phyloP scores from a whole-genome alignment of 352 stramenopile species.

The Globisporangium heterothallicum region DNA sequence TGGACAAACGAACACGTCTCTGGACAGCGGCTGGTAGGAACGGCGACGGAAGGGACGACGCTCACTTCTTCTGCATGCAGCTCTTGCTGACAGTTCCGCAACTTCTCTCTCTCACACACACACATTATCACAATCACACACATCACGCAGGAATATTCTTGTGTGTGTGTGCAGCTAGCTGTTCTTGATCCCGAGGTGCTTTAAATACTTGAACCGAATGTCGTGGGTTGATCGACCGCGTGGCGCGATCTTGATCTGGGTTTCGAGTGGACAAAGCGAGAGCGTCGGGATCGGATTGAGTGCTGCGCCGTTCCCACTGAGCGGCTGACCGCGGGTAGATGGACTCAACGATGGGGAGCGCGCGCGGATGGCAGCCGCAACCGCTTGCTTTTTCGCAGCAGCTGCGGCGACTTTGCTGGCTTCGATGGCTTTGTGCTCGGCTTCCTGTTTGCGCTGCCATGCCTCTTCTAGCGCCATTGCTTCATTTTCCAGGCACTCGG shows the following conservation, averaged over 20 bases:
- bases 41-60: too few relatives aligned
- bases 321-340: conserved; percentile 21
- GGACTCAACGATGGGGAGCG: conserved; percentile 32
- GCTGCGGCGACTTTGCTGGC: conserved; percentile 5
- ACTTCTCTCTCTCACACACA: too few relatives aligned
- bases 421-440: conserved; percentile 16
- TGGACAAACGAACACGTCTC: too few relatives aligned
- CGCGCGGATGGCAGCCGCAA: conserved; percentile 15
- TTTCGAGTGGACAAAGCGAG: conserved; percentile 39
- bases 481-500: conserved; percentile 64
- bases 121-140: not conserved
- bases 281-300: conserved; percentile 38
- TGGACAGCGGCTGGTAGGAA: too few relatives aligned
- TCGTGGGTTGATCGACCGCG: conserved; percentile 65
- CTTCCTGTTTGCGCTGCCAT: conserved; percentile 43
- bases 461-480: conserved; percentile 67
- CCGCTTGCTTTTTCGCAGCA: conserved; percentile 1
- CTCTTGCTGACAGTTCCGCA: too few relatives aligned
- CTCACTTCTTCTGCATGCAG: too few relatives aligned
- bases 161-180: conserved; percentile 6
- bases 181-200: conserved; percentile 81
- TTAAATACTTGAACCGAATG: conserved; percentile 86
- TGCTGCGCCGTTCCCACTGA: conserved; percentile 6
- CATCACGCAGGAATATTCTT: not conserved
- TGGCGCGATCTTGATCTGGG: conserved; percentile 69